A percentile compares a stretch with the other conserved stretches of the same genome.
Conservation (phyloP, 306 rosid species). For the Dalbergia oliveri region DNA sequence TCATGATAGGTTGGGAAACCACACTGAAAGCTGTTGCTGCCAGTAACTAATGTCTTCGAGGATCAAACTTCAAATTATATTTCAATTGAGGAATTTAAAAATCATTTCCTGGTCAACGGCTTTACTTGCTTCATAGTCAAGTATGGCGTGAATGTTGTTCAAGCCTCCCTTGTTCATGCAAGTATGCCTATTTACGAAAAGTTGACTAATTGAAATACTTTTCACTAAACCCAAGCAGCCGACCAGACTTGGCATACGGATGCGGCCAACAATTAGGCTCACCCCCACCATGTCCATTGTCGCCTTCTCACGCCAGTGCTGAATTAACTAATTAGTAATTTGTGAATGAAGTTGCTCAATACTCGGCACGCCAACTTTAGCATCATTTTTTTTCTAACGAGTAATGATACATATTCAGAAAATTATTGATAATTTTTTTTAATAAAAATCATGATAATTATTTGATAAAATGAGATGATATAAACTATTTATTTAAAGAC, state of each 20-base stretch:
- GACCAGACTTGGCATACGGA: slow-evolving; percentile 3
- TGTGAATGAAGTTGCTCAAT: slow-evolving; percentile 28
- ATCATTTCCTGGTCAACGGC: slow-evolving; percentile 49
- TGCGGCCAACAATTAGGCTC: slow-evolving; percentile 58
- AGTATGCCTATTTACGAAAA: slow-evolving; percentile 60
- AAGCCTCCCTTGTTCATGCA: slow-evolving; percentile 45
- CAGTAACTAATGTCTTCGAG: not conserved
- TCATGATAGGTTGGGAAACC: slow-evolving; percentile 27
- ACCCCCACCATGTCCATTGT: slow-evolving; percentile 52
- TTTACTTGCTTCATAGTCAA: slow-evolving; percentile 63
- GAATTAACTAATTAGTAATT: slow-evolving; percentile 8
- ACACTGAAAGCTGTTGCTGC: not conserved
- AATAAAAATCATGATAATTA: no score
- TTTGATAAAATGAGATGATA: no score
- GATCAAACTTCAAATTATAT: not conserved
- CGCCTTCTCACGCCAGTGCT: slow-evolving; percentile 33
- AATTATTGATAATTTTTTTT: no score
- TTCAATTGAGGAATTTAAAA: slow-evolving; percentile 1
- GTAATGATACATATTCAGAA: no score
- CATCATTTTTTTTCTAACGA: no score
- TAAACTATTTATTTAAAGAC: no score
- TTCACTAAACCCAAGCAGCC: slow-evolving; percentile 41
- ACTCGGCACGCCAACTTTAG: slow-evolving; percentile 15
- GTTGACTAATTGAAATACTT: slow-evolving; percentile 60
- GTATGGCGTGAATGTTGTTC: slow-evolving; percentile 54